These are phyloP conservation scores for Picea sitchensis DNA, from an alignment of 75 land plant species.

Conservation along the genomic window DNA sequence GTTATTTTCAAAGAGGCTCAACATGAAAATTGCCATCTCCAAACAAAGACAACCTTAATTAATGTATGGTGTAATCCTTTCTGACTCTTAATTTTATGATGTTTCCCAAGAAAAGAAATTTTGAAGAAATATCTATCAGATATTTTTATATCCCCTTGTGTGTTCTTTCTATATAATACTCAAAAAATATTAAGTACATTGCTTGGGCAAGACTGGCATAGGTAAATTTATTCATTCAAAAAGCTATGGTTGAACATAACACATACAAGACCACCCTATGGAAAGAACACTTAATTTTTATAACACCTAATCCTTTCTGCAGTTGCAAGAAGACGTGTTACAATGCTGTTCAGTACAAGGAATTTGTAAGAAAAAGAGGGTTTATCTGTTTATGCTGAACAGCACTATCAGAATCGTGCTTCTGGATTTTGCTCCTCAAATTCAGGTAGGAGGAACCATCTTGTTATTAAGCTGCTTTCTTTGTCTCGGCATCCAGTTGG, in stretches of 20 bases:
- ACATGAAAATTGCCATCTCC: neutral
- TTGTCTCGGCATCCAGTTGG: neutral
- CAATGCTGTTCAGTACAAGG: neutral
- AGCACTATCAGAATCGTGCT: neutral
- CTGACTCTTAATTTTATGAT: neutral
- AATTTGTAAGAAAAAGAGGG: neutral
- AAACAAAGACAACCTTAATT: neutral
- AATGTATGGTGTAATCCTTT: neutral
- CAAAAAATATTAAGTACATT: neutral
- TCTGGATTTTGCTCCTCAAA: neutral
- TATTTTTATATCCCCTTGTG: neutral
- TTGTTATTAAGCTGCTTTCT: neutral
- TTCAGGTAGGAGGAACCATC: neutral
- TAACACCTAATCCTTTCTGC: no score
- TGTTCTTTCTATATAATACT: neutral
- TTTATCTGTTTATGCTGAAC: neutral
- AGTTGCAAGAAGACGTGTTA: neutral
- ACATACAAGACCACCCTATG: no score
- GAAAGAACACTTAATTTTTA: neutral
- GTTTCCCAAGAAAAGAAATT: neutral
- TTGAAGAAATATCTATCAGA: neutral
- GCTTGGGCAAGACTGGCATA: neutral
- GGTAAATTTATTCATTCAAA: neutral
- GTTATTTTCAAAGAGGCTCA: no score
- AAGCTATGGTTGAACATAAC: no score